phyloP scores from a whole-genome alignment of 345 rosid species.

The Linum trigynum region DNA sequence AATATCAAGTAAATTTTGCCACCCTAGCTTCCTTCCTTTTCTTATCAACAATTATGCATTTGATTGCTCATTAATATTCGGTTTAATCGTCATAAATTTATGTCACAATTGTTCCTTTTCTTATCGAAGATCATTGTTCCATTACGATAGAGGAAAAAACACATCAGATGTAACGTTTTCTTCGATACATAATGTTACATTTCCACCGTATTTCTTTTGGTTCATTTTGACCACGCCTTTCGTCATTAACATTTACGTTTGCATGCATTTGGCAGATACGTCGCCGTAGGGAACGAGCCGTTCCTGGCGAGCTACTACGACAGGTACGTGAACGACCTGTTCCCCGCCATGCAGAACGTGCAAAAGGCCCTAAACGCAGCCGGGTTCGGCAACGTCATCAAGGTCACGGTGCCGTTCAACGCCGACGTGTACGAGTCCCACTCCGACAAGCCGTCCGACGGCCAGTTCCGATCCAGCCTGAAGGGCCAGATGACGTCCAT shows the following conservation, averaged over 20 bases:
- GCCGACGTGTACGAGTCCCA: constrained; percentile 66
- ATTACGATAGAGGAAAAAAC: no score
- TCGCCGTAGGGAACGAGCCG: constrained; percentile 86
- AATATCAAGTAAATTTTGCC: constrained; percentile 39
- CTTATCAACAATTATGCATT: neutral
- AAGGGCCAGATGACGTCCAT: constrained; percentile 33
- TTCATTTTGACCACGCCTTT: no score
- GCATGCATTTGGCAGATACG: constrained; percentile 38
- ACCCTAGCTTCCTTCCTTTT: neutral
- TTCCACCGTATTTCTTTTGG: no score
- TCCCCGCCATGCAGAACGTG: constrained; percentile 63
- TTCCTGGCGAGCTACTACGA: constrained; percentile 61
- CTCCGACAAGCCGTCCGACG: constrained; percentile 56
- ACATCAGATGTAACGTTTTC: no score
- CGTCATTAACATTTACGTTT: neutral
- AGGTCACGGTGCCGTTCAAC: constrained; percentile 59
- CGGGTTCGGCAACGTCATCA: constrained; percentile 40
- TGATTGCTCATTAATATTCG: neutral
- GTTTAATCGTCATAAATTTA: no score
- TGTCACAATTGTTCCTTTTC: no score
- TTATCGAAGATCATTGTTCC: no score
- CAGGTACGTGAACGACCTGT: constrained; percentile 26
- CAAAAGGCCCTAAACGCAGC: constrained; percentile 60
- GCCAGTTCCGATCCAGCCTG: constrained; percentile 43
- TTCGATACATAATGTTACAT: no score